Base-by-base conservation (phyloP, 148 eudicot species). In the Dianthus caryophyllus region DNA sequence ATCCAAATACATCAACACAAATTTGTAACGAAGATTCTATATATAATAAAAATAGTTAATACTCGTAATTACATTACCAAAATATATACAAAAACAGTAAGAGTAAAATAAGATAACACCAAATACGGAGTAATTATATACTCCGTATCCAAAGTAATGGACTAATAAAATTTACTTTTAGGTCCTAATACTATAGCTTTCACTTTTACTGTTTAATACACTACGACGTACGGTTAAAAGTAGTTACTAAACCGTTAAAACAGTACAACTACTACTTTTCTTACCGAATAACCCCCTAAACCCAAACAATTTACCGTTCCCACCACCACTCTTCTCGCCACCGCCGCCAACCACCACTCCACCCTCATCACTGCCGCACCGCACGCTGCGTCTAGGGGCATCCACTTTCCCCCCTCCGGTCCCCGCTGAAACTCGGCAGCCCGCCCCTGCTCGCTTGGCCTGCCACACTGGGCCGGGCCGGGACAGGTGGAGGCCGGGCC, bases 381-480 rank as follows among this genome's bases (percentile, higher is more conserved):
- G 74, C 82, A 79, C 55, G 48, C 78, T 75, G 20, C 10, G 46
- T 4, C 46, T n/a, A n/a, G n/a, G n/a, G 46, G 33, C 36, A 18
- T 46, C 96, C 90, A 0, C 84, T 82, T 75, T 97, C 88, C 82
- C 76, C 84, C 39, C 21, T 64, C 84, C 77, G 16, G 55, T 66
- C 12, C 47, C 67, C 1, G 50, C 22, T 4, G 12, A n/a, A 25
- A 22, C 31, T 74, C 43, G 70, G 75, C 44, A 72, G 72, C 68
- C 59, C 64, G 25, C 17, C 31, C 44, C 67, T 53, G 67, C 65
- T 61, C 64, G 77, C 71, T 21, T 44, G 41, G 71, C 82, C 49
- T 85, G 86, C 98, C 97, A 90, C 0, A 94, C 96, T 20, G 98
- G 98, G 75, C 97, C 90, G 27, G 82, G 64, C 74, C 98, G 86